Evolutionary conservation across 768 basidiomycete species (phyloP).

Genomic region (Punctularia strigosozonata): DNA sequence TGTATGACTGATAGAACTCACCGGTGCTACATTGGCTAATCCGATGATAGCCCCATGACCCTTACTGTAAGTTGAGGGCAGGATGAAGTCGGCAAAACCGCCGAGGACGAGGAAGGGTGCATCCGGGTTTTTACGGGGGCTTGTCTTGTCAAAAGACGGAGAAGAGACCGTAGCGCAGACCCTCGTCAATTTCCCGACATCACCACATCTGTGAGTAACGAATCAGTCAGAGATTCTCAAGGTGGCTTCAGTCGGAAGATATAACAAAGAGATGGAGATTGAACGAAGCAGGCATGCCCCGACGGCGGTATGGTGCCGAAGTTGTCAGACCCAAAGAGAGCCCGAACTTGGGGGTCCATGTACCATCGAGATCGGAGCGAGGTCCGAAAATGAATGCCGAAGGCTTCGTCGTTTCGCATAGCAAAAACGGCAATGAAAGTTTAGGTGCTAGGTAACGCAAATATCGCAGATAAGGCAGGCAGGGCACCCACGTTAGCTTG

Average conservation of each 20-base stretch:
- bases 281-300: too few species aligned
- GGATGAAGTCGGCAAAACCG: slow-evolving; percentile 76
- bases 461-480: background rate
- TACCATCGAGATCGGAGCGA: too few species aligned
- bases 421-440: too few species aligned
- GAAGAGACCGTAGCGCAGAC: slow-evolving; percentile 59
- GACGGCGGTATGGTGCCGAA: too few species aligned
- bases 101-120: slow-evolving; percentile 78
- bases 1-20: slow-evolving; percentile 16
- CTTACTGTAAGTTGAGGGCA: slow-evolving; percentile 58
- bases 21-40: slow-evolving; percentile 75
- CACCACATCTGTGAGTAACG: slow-evolving; percentile 53
- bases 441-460: background rate
- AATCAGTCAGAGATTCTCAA: slow-evolving; percentile 6
- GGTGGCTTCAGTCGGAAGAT: background rate
- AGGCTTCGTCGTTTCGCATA: too few species aligned
- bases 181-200: slow-evolving; percentile 84
- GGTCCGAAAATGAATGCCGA: too few species aligned
- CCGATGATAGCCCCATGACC: slow-evolving; percentile 89
- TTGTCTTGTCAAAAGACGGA: slow-evolving; percentile 36
- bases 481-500: slow-evolving; percentile 67
- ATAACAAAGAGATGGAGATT: too few species aligned
- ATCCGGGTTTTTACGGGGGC: slow-evolving; percentile 57
- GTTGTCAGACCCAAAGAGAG: too few species aligned
- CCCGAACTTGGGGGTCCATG: too few species aligned